Evolutionary conservation across 2,329 filamentous ascomycete genomes (phyloP), one percentile per base, ranked within the genome.

Genomic region (Alternaria arborescens): DNA sequence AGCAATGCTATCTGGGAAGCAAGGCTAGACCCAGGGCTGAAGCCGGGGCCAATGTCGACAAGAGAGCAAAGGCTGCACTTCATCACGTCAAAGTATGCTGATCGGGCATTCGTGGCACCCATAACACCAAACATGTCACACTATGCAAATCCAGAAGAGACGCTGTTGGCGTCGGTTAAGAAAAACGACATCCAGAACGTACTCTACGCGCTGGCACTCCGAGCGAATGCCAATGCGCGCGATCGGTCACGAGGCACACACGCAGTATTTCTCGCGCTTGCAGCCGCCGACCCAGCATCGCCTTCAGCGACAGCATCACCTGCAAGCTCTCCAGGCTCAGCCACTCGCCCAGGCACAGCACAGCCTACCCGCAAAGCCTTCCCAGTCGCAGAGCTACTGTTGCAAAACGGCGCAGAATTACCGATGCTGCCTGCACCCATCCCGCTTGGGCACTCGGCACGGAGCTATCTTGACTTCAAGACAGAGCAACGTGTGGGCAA

Each of bases 1-100:
- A 95, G 94, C 71, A 99, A 99, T 79, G 94, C 94, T 89, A 86
- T 99, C 20, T 99, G 94, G 93, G 95, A 99, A 81, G 90, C 93
- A 14, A 91, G 83, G 62, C 84, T 98, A 24, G 93, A 97, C 60
- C 85, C 86, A 24, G 82, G 85, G 6, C 73, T 86, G 46, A 98
- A 97, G 75, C 93, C 93, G 5, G 82, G 84, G 0, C 86, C 92
- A 0, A 88, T 90, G 69, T 92, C 94, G 24, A 94, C 89, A 6
- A 88, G 95, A 41, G 95, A 99, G 77, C 92, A 97, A 77, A 88
- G 95, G 22, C 83, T 98, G n/a, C 91, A 87, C 69, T 99, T 97
- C 78, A 98, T 99, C 78, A 98, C 93, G 0, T 86, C 91, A 56
- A 99, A 99, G 79, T 99, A 99, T 75, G 91, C 92, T 51, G 93